These are phyloP conservation scores for Fragilariopsis cylindrus DNA, from an alignment of 108 stramenopile species.

Conservation along the genomic window DNA sequence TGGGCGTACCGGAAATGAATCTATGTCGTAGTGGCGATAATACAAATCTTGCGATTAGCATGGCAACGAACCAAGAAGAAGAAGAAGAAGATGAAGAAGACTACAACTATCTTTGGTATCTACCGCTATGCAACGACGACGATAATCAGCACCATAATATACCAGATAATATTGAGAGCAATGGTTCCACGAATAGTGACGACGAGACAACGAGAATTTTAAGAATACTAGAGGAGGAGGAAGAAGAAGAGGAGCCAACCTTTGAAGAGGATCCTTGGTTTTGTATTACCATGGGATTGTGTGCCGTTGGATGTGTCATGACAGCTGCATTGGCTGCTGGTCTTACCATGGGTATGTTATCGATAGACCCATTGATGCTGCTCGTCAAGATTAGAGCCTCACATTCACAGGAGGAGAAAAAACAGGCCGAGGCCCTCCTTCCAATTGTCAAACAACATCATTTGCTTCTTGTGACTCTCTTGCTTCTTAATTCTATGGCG, in stretches of 20 bases:
- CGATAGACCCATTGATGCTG: slow-evolving; percentile 84
- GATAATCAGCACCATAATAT: not conserved
- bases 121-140: not conserved
- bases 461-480: slow-evolving; percentile 88
- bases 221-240: slow-evolving; percentile 21
- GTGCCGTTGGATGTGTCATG: slow-evolving; percentile 64
- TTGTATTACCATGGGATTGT: slow-evolving; percentile 31
- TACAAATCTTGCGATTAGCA: not conserved
- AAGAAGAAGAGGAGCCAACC: slow-evolving; percentile 12
- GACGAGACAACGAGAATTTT: not conserved
- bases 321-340: slow-evolving; percentile 93
- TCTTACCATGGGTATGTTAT: slow-evolving; percentile 90
- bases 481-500: slow-evolving; percentile 91
- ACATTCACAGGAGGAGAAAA: slow-evolving; percentile 38
- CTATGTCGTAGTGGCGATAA: slow-evolving; percentile 12
- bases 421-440: slow-evolving; percentile 49
- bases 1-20: slow-evolving; percentile 29
- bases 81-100: not conserved
- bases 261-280: slow-evolving; percentile 23
- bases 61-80: too few relatives aligned
- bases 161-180: too few relatives aligned
- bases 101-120: not conserved
- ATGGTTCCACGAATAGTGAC: not conserved
- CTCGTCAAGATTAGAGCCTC: slow-evolving; percentile 73
- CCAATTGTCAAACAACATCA: slow-evolving; percentile 87